Conservation (phyloP, 1,284 basidiomycete genomes). For the Meripilus lineatus region DNA sequence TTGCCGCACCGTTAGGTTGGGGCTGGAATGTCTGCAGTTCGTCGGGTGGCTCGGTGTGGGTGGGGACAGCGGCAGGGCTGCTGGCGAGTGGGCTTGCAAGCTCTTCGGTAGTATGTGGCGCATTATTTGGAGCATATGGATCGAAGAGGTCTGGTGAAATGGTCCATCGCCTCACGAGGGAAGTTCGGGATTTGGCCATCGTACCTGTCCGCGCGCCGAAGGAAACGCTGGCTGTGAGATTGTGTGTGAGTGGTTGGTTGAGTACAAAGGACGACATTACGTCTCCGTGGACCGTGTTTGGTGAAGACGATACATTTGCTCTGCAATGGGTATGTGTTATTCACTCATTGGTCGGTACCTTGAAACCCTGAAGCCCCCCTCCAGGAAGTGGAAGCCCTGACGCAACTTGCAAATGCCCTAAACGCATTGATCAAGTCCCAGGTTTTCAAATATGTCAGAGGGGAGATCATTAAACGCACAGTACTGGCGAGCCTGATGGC, state of each 20-base stretch:
- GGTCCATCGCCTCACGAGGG: conserved; percentile 46
- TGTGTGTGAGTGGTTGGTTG: conserved; percentile 59
- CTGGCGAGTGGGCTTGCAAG: conserved; percentile 51
- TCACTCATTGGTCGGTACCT: too few species aligned
- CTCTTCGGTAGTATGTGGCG: conserved; percentile 51
- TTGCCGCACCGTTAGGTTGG: conserved; percentile 53
- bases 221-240: conserved; percentile 46
- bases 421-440: conserved; percentile 41
- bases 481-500: conserved; percentile 45
- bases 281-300: conserved; percentile 50
- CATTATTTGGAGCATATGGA: conserved; percentile 55
- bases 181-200: conserved; percentile 50
- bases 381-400: conserved; percentile 52
- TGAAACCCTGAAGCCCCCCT: background rate
- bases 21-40: conserved; percentile 43
- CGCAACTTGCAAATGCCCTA: conserved; percentile 46
- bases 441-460: conserved; percentile 46
- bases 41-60: conserved; percentile 49
- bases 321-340: conserved; percentile 51
- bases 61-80: conserved; percentile 47
- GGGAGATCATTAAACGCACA: conserved; percentile 46
- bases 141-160: conserved; percentile 44
- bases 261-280: conserved; percentile 39
- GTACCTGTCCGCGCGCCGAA: conserved; percentile 38
- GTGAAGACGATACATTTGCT: conserved; percentile 50